A percentile compares a stretch with the other conserved stretches of the same genome.
Evolutionary conservation across 2,329 filamentous ascomycete species (phyloP).

Genomic region (Fusarium chuoi): DNA sequence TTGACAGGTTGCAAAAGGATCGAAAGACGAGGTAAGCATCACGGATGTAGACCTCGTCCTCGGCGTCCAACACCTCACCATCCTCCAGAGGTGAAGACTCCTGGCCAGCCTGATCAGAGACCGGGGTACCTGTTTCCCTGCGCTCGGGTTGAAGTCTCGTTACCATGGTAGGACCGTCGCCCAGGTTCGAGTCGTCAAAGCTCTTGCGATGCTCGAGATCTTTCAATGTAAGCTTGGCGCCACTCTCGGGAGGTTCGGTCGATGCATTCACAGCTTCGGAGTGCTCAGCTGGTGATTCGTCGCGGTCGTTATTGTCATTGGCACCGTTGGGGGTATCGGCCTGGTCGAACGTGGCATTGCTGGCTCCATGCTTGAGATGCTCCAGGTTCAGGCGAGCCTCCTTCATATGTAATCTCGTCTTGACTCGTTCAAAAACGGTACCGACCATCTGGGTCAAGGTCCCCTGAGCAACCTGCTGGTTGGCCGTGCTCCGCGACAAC

Average conservation of each 20-base stretch:
- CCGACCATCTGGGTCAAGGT: conserved; percentile 98
- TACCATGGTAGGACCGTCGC: conserved; percentile 74
- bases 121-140: conserved; percentile 54
- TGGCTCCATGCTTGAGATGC: conserved; percentile 63
- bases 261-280: conserved; percentile 39
- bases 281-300: conserved; percentile 49
- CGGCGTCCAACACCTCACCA: conserved; percentile 70
- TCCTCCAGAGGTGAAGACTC: conserved; percentile 67
- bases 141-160: conserved; percentile 66
- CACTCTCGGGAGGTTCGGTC: conserved; percentile 49
- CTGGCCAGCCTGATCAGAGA: conserved; percentile 64
- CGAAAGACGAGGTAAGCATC: conserved; percentile 97
- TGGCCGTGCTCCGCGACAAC: conserved; percentile 90
- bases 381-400: conserved; percentile 74
- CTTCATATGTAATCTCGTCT: conserved; percentile 85
- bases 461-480: conserved; percentile 96
- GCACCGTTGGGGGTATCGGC: conserved; percentile 52
- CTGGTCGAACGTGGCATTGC: conserved; percentile 63
- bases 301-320: conserved; percentile 52
- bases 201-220: conserved; percentile 75
- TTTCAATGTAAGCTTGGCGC: conserved; percentile 71
- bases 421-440: conserved; percentile 96
- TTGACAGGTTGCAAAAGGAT: conserved; percentile 97
- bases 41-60: conserved; percentile 96
- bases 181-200: conserved; percentile 74